Base-by-base conservation (phyloP, 495 filamentous ascomycete genomes). In the Aspergillus haitiensis region DNA sequence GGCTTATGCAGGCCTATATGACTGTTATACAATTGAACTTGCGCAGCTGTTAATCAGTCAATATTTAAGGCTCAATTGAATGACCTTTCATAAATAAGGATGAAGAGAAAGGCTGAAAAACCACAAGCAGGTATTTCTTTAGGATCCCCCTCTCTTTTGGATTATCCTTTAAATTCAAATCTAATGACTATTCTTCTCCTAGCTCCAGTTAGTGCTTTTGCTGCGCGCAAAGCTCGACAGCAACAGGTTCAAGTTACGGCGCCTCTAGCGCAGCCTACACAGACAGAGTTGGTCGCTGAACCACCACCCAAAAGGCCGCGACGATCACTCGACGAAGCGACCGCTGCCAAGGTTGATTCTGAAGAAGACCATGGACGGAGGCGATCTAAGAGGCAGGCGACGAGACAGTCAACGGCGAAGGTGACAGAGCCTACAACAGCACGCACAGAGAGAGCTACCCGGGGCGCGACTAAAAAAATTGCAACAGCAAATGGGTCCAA, bases 101-200 rank as follows among this genome's bases (percentile, higher is more conserved):
- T 77, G 72, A 80, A 80, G 59, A 65, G 77, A 60, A 80, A 80
- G 58, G 77, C 73, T 21, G 75, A 80, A 36, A 78, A 78, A 47
- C 72, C 72, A 56, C 71, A 73, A 55, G 11, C 72, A 60, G 73
- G 75, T 79, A 71, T 11, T 18, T 7, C 7, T 39, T 46, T 37
- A 12, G 12, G 10, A 15, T 15, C 12, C 7, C 36, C 31, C 27
- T 45, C 11, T 34, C 7, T 33, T 45, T n/a, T 46, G 32, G 9
- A 7, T 11, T 10, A 37, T 18, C 31, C 18, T 5, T 5, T 11
- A 34, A 6, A 5, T 13, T 11, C 48, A 57, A 33, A 60, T 27
- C 15, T 45, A 52, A 53, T 64, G n/a, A 66, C 16, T 48, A 12
- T 15, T 33, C 49, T 52, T 15, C 56, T 44, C 18, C 18, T 62